A percentile compares a stretch with the other conserved stretches of the same genome.
Evolutionary conservation across 2,329 filamentous ascomycete species (phyloP).

Genomic region (Xylariaceae sp.): DNA sequence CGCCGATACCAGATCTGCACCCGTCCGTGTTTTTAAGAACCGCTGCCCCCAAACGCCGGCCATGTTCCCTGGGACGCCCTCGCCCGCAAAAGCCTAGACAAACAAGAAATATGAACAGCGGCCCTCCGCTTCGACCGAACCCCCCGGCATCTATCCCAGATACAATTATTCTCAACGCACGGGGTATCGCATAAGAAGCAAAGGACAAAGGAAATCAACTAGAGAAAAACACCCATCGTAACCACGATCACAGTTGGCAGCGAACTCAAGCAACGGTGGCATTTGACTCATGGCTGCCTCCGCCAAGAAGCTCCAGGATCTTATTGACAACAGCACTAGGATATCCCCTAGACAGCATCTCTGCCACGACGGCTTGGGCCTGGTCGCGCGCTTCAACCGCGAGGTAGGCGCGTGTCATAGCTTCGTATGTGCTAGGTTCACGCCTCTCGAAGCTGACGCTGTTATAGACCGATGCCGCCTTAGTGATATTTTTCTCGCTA

Average conservation of each 20-base stretch:
- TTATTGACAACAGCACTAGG: conserved; percentile 91
- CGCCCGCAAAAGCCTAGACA: conserved; percentile 14
- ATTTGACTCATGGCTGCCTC: conserved; percentile 53
- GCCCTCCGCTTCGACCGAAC: conserved; percentile 36
- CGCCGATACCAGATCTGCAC: conserved; percentile 29
- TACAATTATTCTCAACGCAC: conserved; percentile 37
- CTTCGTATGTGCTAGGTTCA: conserved; percentile 97
- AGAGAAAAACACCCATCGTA: conserved; percentile 20
- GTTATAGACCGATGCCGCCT: conserved; percentile 80
- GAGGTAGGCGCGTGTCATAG: conserved; percentile 94
- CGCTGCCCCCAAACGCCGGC: conserved; percentile 36
- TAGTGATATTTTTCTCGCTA: conserved; percentile 77
- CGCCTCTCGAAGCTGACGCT: conserved; percentile 78
- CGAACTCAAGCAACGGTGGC: conserved; percentile 28
- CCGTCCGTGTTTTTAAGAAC: conserved; percentile 27
- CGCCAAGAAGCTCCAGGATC: conserved; percentile 86
- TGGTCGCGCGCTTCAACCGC: conserved; percentile 79
- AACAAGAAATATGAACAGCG: conserved; percentile 10
- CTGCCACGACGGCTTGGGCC: conserved; percentile 80
- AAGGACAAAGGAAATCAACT: conserved; percentile 40
- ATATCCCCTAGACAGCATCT: conserved; percentile 91
- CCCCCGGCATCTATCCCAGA: conserved; percentile 34
- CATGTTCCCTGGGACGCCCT: conserved; percentile 17
- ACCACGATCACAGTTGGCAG: neutral
- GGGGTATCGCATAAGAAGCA: conserved; percentile 44